Evolutionary conservation across 345 rosid genomes (phyloP), one percentile per base, ranked within the genome.

Genomic region (Salix purpurea): DNA sequence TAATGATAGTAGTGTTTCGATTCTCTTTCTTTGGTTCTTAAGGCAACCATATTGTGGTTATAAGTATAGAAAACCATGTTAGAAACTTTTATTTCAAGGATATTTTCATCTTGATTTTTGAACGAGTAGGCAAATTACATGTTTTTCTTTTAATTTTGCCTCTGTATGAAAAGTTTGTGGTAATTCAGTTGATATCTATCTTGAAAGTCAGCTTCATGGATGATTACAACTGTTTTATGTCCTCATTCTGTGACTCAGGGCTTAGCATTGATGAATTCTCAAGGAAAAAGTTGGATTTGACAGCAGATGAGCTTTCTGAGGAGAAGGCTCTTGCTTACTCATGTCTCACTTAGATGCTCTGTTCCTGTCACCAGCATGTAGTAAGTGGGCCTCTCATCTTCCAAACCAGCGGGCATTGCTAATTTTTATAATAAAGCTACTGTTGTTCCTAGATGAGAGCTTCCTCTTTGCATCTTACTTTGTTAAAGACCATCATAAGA

Each of bases 251-350:
- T 67, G 83, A 6, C 50, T 34, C 79, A 96, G 99, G 92, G 5
- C 97, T 96, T 62, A 71, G 81, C 1, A 92, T 96, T 32, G 98
- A 96, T 84, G 99, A 88, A 77, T 83, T 89, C 58, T 96, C 99
- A 9, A 90, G 99, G 91, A 96, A 90, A 91, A 96, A 96, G 88
- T 77, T 96, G 97, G 97, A 96, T 82, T 77, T 78, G 78, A 96
- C 99, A 0, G 98, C 96, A 68, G 92, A 84, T 36, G 99, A 96
- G 85, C 89, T 96, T 0, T 79, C 81, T 3, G 99, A 96, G 93
- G 99, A 96, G 88, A 96, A 96, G 89, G 89, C 90, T 58, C 85
- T 96, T 61, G 98, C 99, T 9, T 96, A 96, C 91, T 96, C 99
- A 3, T 96, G 99, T 85, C 94, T 96, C 73, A 79, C 94, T 28